Base-by-base conservation (phyloP, 2,329 filamentous ascomycete species). In the Cercospora zeae-maydis region DNA sequence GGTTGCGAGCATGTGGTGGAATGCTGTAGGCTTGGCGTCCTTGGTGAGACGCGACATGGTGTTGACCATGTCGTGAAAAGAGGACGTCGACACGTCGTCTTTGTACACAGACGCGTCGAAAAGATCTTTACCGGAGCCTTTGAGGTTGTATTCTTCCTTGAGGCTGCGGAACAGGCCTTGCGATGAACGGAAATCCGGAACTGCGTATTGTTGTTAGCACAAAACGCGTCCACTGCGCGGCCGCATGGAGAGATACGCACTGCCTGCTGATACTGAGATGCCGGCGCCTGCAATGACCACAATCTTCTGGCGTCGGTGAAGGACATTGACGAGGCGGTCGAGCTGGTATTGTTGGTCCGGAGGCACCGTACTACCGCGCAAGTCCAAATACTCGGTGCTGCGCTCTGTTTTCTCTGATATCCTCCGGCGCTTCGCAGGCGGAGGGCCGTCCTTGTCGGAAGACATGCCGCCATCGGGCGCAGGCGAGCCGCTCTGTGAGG, bases 101-200 rank as follows among this genome's bases (percentile, higher is more conserved):
- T 92, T 93, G 81, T 99, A 99, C 59, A 99, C 95, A 7, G 93
- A 96, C 58, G 95, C 95, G 78, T 99, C 95, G 74, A 99, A 99
- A 0, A 99, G 84, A 69, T 96, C 88, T 77, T 98, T 97, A 58
- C 95, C 95, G 0, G 95, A 97, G 21, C 90, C 86, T 75, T 96
- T 96, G 66, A 97, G 82, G 70, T 95, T 96, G 78, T 97, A 91
- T 74, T 96, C 89, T 65, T 86, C 89, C 68, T 91, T 89, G 27
- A 96, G 82, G 16, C 89, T 90, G 63, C 88, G 90, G 78, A 99
- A 99, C 2, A 99, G 84, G 56, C 95, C 95, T 63, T 88, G 89
- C 10, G 91, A 88, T 4, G 95, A 99, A 68, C 95, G 91, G 73
- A 99, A 99, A 76, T 99, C 95, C 71, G 95, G 95, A 72, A 99